These are phyloP conservation scores for Euptelea pleiosperma DNA, from an alignment of 164 flowering plant genomes.

Conservation along the genomic window DNA sequence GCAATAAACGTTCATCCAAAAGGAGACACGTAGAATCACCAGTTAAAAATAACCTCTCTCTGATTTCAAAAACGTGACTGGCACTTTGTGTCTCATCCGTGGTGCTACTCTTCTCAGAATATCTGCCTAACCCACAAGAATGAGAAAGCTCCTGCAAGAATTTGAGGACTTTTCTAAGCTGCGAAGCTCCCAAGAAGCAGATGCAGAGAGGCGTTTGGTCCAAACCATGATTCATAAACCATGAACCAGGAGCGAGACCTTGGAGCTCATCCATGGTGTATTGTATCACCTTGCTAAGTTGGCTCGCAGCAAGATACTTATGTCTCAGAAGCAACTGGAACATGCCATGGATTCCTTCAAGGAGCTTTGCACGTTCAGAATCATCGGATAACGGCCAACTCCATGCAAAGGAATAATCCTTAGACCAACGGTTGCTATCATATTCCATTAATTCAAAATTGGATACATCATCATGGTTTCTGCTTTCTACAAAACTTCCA, in stretches of 20 bases:
- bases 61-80: constrained; percentile 31
- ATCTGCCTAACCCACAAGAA: constrained; percentile 65
- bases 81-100: constrained; percentile 40
- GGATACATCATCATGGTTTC: constrained; percentile 25
- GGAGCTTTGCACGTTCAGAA: constrained; percentile 71
- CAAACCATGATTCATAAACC: constrained; percentile 53
- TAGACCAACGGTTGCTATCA: constrained; percentile 31
- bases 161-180: constrained; percentile 69
- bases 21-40: constrained; percentile 54
- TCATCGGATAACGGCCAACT: constrained; percentile 82
- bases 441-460: constrained; percentile 38
- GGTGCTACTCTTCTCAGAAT: constrained; percentile 50
- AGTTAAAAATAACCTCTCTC: constrained; percentile 58
- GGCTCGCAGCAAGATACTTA: constrained; percentile 74
- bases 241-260: constrained; percentile 50
- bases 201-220: constrained; percentile 80
- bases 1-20: constrained; percentile 55
- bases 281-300: constrained; percentile 73
- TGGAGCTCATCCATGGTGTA: constrained; percentile 81
- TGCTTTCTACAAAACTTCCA: constrained; percentile 25
- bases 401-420: constrained; percentile 28
- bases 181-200: constrained; percentile 76
- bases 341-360: constrained; percentile 58
- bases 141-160: constrained; percentile 81
- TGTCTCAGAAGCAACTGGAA: constrained; percentile 66